Evolutionary conservation across 495 filamentous ascomycete genomes (phyloP).

Genomic region (Rhypophila decipiens): DNA sequence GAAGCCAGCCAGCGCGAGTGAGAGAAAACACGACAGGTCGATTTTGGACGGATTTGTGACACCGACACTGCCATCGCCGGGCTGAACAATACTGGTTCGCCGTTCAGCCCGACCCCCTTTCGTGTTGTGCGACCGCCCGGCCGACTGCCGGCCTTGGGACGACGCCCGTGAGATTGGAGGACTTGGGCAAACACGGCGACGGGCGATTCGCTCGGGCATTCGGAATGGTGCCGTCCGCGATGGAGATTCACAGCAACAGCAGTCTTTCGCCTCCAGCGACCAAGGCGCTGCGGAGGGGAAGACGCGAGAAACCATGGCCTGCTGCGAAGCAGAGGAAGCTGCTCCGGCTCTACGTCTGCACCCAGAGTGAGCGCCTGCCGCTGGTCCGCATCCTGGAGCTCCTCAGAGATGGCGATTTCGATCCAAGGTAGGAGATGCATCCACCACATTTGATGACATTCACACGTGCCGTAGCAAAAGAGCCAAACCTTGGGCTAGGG

Average conservation of each 20-base stretch:
- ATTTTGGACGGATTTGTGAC: background rate
- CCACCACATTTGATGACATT: background rate
- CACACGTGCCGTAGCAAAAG: background rate
- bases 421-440: constrained; percentile 19
- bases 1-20: too few relatives aligned
- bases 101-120: background rate
- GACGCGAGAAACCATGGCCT: constrained; percentile 30
- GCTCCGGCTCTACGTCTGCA: constrained; percentile 28
- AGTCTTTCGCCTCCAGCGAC: background rate
- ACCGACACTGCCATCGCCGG: too few relatives aligned
- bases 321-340: constrained; percentile 25
- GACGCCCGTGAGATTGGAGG: background rate
- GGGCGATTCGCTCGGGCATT: background rate
- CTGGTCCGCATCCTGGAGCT: constrained; percentile 26
- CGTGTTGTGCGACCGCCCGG: background rate
- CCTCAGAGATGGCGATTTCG: constrained; percentile 26
- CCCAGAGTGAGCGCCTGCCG: constrained; percentile 27
- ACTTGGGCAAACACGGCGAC: background rate
- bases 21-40: background rate
- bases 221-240: background rate
- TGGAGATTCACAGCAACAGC: background rate
- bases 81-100: background rate
- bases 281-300: constrained; percentile 14
- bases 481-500: background rate
- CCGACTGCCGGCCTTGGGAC: background rate